Evolutionary conservation across 75 land plant genomes (phyloP).

Genomic region (Ceratopteris richardii): DNA sequence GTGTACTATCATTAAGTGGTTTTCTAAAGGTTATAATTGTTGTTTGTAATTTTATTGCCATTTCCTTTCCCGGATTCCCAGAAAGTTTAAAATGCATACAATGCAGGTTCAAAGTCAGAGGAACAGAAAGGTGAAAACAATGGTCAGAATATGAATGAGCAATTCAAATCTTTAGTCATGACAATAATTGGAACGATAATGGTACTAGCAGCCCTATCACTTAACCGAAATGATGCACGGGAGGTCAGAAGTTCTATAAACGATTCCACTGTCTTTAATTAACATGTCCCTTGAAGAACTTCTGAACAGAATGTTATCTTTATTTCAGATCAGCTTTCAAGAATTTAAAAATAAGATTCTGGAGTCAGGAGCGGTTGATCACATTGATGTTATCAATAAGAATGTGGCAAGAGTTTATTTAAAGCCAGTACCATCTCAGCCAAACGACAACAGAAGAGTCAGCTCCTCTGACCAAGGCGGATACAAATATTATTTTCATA

Average conservation of each 20-base stretch:
- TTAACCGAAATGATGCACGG: constrained; percentile 27
- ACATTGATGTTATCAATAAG: constrained; percentile 82
- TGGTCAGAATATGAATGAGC: constrained; percentile 9
- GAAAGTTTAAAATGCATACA: too few relatives aligned
- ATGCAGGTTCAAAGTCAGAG: constrained; percentile 42
- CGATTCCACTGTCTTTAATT: background rate
- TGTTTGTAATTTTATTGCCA: too few relatives aligned
- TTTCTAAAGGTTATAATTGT: too few relatives aligned
- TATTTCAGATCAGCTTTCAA: constrained; percentile 96
- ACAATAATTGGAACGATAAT: constrained; percentile 18
- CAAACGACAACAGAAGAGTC: constrained; percentile 2
- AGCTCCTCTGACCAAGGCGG: constrained; percentile 8
- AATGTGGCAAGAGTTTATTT: constrained; percentile 94
- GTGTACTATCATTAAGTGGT: too few relatives aligned
- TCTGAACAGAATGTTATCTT: too few relatives aligned
- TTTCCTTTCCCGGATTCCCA: too few relatives aligned
- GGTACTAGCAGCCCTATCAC: constrained; percentile 24
- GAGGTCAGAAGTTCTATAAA: constrained; percentile 15
- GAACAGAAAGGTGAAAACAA: constrained; percentile 7
- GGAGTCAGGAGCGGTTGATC: constrained; percentile 93
- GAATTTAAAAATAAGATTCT: constrained; percentile 93
- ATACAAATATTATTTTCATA: constrained; percentile 57
- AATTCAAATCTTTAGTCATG: constrained; percentile 19
- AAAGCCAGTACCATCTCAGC: constrained; percentile 19
- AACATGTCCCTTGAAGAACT: background rate